Conservation (phyloP, 2,329 filamentous ascomycete genomes). For the Aspergillus tanneri region DNA sequence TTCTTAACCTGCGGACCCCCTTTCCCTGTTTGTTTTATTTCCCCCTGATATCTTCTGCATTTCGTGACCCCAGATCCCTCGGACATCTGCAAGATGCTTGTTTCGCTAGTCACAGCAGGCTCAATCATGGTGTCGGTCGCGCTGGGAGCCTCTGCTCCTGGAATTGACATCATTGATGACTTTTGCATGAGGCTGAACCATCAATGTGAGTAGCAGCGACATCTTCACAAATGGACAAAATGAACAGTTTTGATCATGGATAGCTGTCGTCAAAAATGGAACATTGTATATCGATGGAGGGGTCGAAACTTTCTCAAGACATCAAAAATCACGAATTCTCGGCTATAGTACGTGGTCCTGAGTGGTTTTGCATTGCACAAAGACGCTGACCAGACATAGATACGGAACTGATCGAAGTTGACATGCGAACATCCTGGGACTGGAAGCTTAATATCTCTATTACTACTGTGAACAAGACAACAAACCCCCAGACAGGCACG, state of each 20-base stretch:
- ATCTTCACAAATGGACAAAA: not conserved
- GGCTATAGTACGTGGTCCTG: constrained; percentile 27
- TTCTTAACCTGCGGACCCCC: too few species aligned
- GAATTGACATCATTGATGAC: constrained; percentile 26
- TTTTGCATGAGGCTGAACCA: constrained; percentile 31
- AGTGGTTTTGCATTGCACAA: not conserved
- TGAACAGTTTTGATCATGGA: constrained; percentile 1
- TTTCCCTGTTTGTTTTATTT: too few species aligned
- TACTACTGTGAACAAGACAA: constrained; percentile 20
- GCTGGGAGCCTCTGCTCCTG: constrained; percentile 16
- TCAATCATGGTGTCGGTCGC: constrained; percentile 10
- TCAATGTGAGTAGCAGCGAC: constrained; percentile 21
- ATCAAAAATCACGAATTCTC: constrained; percentile 21
- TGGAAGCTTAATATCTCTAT: constrained; percentile 31
- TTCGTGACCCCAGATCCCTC: too few species aligned
- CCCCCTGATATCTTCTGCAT: too few species aligned
- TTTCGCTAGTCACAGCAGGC: too few species aligned
- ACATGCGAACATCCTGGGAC: constrained; percentile 32
- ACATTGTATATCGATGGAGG: constrained; percentile 33
- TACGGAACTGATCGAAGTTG: constrained; percentile 27
- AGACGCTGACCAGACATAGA: constrained; percentile 17
- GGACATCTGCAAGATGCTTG: too few species aligned
- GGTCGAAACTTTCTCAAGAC: constrained; percentile 24
- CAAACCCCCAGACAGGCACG: constrained; percentile 22
- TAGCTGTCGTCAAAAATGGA: constrained; percentile 30